Percentiles rank a stretch among this genome's conserved stretches.
These are phyloP conservation scores for Gardenia jasminoides DNA, from an alignment of 257 asterid species.

Conservation along the genomic window DNA sequence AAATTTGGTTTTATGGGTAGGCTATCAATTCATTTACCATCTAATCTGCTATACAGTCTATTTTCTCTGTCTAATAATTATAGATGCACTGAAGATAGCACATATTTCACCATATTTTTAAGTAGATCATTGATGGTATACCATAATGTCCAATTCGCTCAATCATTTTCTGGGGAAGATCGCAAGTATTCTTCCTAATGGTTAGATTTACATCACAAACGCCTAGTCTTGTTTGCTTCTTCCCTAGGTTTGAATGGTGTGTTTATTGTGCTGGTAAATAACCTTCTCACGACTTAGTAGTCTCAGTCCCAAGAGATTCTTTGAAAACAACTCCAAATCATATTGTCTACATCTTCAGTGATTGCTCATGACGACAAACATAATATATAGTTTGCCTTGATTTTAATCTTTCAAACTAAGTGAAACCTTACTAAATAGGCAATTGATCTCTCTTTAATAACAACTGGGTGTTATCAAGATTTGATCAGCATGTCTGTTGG, in stretches of 20 bases:
- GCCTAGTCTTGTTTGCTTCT: background rate
- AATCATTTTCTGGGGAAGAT: background rate
- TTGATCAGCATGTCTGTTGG: background rate
- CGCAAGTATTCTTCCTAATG: background rate
- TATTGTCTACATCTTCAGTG: background rate
- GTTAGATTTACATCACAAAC: background rate
- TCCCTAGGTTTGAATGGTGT: background rate
- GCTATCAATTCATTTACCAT: conserved; percentile 23
- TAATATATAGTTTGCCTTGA: background rate
- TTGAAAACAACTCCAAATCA: background rate
- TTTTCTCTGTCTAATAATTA: background rate
- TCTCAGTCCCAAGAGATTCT: conserved; percentile 5
- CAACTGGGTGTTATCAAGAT: background rate
- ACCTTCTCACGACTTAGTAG: background rate
- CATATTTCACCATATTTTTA: background rate
- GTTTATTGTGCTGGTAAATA: background rate
- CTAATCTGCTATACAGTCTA: background rate
- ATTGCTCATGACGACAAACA: background rate
- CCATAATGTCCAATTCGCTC: background rate
- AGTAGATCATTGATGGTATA: background rate
- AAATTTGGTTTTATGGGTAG: conserved; percentile 79
- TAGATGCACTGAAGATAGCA: background rate
- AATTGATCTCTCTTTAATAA: background rate
- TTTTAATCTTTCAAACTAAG: background rate
- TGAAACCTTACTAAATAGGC: background rate